Evolutionary conservation across 768 basidiomycete genomes (phyloP).

Genomic region (Pholiota molesta): DNA sequence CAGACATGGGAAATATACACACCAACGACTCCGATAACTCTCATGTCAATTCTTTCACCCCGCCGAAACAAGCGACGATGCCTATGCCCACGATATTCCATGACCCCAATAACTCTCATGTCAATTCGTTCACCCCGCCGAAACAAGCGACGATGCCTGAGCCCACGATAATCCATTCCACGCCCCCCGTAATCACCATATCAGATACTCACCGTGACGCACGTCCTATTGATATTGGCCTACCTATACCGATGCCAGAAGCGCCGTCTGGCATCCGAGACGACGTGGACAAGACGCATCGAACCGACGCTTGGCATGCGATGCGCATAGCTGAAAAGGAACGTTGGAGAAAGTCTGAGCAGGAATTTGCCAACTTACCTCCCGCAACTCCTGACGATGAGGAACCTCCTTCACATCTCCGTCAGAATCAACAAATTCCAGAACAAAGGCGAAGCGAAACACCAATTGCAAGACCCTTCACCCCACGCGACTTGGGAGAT

Average conservation of each 20-base stretch:
- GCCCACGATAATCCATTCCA: not conserved
- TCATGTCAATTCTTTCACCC: not conserved
- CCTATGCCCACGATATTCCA: not conserved
- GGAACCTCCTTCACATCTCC: not conserved
- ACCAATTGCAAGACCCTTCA: not conserved
- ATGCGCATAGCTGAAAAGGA: not conserved
- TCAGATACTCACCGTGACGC: not conserved
- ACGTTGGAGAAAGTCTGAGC: not conserved
- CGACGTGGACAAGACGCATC: not conserved
- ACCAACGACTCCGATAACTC: not conserved
- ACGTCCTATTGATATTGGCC: not conserved
- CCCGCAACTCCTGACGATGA: not conserved
- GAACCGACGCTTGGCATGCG: not conserved
- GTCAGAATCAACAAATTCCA: not conserved
- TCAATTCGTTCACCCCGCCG: not conserved
- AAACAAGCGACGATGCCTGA: not conserved
- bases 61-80: not conserved
- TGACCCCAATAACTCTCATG: too few relatives aligned
- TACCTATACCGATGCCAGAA: not conserved
- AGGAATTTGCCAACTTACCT: not conserved
- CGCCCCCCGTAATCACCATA: not conserved
- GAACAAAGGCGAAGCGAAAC: not conserved
- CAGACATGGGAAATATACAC: conserved; percentile 4
- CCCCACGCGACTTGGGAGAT: not conserved
- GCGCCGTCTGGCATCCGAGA: not conserved